Conservation (phyloP, 2,329 filamentous ascomycete genomes). For the Leptosphaerulina australis region DNA sequence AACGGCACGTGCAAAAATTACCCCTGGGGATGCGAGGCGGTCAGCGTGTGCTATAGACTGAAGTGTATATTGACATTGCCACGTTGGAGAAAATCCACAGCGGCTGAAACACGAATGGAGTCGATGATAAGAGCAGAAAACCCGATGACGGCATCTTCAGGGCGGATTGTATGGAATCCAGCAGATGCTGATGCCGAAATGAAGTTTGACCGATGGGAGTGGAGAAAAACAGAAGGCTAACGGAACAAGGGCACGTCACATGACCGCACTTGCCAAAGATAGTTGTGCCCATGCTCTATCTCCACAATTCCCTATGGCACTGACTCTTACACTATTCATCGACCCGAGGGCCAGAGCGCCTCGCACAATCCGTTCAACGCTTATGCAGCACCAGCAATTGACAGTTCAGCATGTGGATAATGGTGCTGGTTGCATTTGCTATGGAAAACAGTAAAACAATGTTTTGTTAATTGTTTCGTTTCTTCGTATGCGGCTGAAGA, state of each 20-base stretch:
- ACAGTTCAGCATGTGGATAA: not conserved
- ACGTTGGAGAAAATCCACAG: constrained; percentile 9
- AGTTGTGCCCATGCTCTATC: constrained; percentile 3
- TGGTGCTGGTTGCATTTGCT: not conserved
- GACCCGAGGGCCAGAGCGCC: constrained; percentile 16
- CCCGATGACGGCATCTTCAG: constrained; percentile 17
- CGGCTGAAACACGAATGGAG: constrained; percentile 14
- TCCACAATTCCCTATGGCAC: constrained; percentile 16
- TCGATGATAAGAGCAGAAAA: constrained; percentile 5
- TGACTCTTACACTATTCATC: constrained; percentile 13
- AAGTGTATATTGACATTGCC: constrained; percentile 13
- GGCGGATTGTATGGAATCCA: constrained; percentile 14
- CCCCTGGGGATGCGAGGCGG: constrained; percentile 7
- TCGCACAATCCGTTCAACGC: constrained; percentile 12
- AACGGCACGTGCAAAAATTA: constrained; percentile 6
- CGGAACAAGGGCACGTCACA: not conserved
- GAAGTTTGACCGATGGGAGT: constrained; percentile 15
- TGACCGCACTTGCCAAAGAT: constrained; percentile 4
- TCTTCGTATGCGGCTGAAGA: constrained; percentile 7
- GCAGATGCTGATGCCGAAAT: constrained; percentile 16
- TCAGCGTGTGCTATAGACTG: constrained; percentile 8
- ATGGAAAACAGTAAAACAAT: not conserved
- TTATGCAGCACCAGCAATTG: constrained; percentile 14
- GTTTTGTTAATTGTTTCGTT: constrained; percentile 12
- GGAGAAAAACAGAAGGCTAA: constrained; percentile 8